These are phyloP conservation scores for Rhodotorula sp. DNA, from an alignment of 1,284 basidiomycete species.

Conservation along the genomic window DNA sequence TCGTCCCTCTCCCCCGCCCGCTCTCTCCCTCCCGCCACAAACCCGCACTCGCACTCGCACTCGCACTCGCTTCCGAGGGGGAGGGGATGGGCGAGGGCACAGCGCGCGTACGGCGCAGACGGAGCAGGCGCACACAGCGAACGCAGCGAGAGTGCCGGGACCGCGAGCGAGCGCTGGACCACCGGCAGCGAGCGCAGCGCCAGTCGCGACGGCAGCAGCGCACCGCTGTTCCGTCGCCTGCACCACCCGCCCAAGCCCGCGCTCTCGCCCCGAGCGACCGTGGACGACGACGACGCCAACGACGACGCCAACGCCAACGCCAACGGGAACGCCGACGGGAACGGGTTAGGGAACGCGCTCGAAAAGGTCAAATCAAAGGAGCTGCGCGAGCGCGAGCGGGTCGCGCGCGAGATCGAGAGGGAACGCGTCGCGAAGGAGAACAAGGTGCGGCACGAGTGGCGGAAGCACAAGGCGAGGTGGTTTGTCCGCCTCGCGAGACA, in stretches of 20 bases:
- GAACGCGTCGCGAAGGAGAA: background rate
- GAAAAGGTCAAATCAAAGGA: background rate
- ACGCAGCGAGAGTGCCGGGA: background rate
- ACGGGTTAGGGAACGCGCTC: too few species aligned
- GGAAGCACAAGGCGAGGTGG: background rate
- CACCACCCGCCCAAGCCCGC: too few species aligned
- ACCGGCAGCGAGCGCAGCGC: constrained; percentile 1
- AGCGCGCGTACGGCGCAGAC: background rate
- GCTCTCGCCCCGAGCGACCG: too few species aligned
- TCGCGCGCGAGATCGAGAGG: background rate
- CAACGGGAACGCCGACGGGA: too few species aligned
- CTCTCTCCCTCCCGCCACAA: background rate
- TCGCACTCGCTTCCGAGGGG: too few species aligned
- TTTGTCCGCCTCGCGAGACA: constrained; percentile 4
- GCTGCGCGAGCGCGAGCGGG: background rate
- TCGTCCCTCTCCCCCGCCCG: constrained; percentile 1
- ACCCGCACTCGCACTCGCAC: constrained; percentile 7
- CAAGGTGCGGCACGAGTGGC: too few species aligned
- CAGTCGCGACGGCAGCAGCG: constrained; percentile 3
- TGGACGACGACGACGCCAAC: too few species aligned
- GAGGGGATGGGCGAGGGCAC: too few species aligned
- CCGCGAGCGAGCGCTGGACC: background rate
- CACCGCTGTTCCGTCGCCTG: constrained; percentile 10
- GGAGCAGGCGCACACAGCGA: background rate
- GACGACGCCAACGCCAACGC: too few species aligned